Evolutionary conservation across 805 yeast species (phyloP).

Genomic region (Candida peoriensis): DNA sequence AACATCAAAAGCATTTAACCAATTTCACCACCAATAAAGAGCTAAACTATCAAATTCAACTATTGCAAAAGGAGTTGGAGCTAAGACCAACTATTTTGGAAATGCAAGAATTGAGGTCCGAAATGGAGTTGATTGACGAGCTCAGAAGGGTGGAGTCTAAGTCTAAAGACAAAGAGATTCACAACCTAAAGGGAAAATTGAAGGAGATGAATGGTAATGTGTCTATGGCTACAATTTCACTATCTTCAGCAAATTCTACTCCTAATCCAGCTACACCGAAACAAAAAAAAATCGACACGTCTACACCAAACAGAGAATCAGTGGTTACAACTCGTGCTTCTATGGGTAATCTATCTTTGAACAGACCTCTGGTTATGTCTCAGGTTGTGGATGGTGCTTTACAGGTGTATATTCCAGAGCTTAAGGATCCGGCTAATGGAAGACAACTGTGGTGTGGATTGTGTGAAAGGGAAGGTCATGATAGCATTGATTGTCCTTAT

Average conservation of each 20-base stretch:
- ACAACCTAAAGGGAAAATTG: slow-evolving; percentile 15
- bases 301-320: neutral
- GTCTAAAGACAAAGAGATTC: slow-evolving; percentile 24
- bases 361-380: slow-evolving; percentile 23
- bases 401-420: slow-evolving; percentile 47
- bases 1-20: neutral
- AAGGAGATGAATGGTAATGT: neutral
- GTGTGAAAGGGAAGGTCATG: slow-evolving; percentile 89
- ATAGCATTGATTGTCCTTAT: slow-evolving; percentile 82
- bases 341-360: slow-evolving; percentile 1
- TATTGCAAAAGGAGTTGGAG: slow-evolving; percentile 20
- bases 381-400: slow-evolving; percentile 31
- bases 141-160: slow-evolving; percentile 25
- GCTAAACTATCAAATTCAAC: slow-evolving; percentile 19
- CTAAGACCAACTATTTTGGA: slow-evolving; percentile 39
- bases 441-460: slow-evolving; percentile 84
- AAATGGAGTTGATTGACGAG: slow-evolving; percentile 36
- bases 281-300: neutral
- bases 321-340: neutral
- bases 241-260: slow-evolving; percentile 1
- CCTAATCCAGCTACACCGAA: slow-evolving; percentile 1
- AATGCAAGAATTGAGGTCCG: slow-evolving; percentile 40
- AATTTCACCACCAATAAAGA: slow-evolving; percentile 19
- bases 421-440: slow-evolving; percentile 67
- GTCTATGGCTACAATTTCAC: neutral